Conservation (phyloP, 2,329 filamentous ascomycete species). For the Hymenotorrendiella dingleyae region DNA sequence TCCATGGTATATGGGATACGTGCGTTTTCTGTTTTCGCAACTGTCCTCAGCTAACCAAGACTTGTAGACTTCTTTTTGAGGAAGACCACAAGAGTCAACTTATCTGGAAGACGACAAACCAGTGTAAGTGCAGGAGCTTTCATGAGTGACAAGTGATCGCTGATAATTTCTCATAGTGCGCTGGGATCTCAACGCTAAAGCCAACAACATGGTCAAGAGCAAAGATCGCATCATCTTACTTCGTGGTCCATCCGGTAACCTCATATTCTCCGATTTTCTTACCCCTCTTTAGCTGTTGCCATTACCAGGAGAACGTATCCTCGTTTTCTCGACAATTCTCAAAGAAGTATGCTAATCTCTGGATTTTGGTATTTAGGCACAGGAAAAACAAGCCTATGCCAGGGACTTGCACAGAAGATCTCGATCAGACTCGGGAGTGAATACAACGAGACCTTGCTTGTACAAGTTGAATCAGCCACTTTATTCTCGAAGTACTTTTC, state of each 20-base stretch:
- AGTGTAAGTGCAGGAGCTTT: slow-evolving; percentile 15
- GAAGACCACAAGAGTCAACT: slow-evolving; percentile 25
- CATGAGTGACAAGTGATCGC: not conserved
- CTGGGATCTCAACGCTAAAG: slow-evolving; percentile 13
- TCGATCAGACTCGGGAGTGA: slow-evolving; percentile 37
- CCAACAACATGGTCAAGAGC: slow-evolving; percentile 41
- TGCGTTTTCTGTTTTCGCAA: slow-evolving; percentile 4
- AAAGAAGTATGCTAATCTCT: too few relatives aligned
- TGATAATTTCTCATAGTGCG: slow-evolving; percentile 11
- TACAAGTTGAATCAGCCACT: slow-evolving; percentile 40
- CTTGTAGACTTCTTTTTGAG: slow-evolving; percentile 27
- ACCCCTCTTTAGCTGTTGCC: too few relatives aligned
- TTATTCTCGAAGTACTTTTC: slow-evolving; percentile 43
- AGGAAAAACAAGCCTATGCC: slow-evolving; percentile 91
- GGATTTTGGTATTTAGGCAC: too few relatives aligned
- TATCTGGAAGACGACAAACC: slow-evolving; percentile 27
- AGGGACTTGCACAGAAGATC: slow-evolving; percentile 71
- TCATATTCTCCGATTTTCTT: too few relatives aligned
- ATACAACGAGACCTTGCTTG: slow-evolving; percentile 34
- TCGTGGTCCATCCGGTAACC: slow-evolving; percentile 78
- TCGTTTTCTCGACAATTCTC: too few relatives aligned
- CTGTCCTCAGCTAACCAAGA: slow-evolving; percentile 1
- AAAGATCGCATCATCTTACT: slow-evolving; percentile 71
- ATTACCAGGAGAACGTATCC: too few relatives aligned
- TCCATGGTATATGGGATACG: slow-evolving; percentile 26